Evolutionary conservation across 2,329 filamentous ascomycete genomes (phyloP).

Genomic region (Thyridium curvatum): DNA sequence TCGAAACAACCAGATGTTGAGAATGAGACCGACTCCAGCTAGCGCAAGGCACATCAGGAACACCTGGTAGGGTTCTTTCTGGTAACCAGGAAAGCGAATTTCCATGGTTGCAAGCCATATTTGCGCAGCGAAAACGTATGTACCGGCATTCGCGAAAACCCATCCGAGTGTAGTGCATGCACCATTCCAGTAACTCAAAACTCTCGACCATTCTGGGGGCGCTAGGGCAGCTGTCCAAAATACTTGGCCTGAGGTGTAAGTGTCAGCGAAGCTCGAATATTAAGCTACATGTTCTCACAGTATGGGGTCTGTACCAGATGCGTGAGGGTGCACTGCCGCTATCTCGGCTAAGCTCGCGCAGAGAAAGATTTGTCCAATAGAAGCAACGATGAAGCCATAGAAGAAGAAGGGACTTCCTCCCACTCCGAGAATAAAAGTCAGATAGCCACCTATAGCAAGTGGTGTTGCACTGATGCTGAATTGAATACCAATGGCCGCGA

Average conservation of each 20-base stretch:
- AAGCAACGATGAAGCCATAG: no score
- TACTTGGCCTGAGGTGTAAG: slow-evolving; percentile 3
- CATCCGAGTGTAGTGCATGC: neutral
- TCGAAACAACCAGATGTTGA: slow-evolving; percentile 1
- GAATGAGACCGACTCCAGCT: neutral
- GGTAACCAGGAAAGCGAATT: neutral
- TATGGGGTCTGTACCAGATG: no score
- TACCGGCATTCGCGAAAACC: neutral
- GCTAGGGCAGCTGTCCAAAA: slow-evolving; percentile 2
- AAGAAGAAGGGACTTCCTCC: no score
- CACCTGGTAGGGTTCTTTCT: neutral
- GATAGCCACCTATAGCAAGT: no score
- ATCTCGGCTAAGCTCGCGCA: no score
- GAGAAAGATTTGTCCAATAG: no score
- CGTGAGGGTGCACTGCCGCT: no score
- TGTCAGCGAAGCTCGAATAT: no score
- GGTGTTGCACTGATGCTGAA: no score
- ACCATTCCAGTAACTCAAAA: neutral
- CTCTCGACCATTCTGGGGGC: neutral
- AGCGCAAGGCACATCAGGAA: slow-evolving; percentile 1
- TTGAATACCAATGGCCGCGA: no score
- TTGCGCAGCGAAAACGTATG: neutral
- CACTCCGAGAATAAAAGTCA: no score
- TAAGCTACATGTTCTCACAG: no score
- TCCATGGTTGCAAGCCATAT: slow-evolving; percentile 1